Conservation (phyloP, 306 rosid genomes). For the Malus orientalis region DNA sequence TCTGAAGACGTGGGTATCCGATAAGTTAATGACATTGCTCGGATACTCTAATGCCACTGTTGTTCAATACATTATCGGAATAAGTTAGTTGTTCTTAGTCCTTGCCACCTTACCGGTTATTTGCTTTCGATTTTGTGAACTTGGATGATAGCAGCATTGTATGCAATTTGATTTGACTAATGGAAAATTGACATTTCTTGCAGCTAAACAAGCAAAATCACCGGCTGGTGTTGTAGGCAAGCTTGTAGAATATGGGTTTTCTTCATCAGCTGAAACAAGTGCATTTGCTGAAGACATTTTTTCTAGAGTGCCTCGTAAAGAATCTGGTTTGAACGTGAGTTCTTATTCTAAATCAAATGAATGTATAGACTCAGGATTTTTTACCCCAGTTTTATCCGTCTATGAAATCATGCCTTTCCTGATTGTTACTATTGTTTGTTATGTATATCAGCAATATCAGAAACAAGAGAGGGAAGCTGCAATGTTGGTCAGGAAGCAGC, state of each 20-base stretch:
- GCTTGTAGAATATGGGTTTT: slow-evolving; percentile 49
- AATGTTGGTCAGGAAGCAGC: slow-evolving; percentile 62
- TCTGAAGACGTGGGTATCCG: slow-evolving; percentile 78
- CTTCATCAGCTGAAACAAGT: slow-evolving; percentile 47
- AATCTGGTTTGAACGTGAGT: slow-evolving; percentile 55
- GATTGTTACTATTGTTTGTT: slow-evolving; percentile 7
- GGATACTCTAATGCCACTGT: slow-evolving; percentile 75
- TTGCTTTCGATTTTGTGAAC: neutral
- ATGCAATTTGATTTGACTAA: neutral
- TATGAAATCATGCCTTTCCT: neutral
- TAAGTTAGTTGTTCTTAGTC: slow-evolving; percentile 33
- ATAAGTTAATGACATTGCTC: slow-evolving; percentile 55
- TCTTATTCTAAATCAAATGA: neutral
- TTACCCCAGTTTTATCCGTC: neutral
- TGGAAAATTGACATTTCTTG: slow-evolving; percentile 5
- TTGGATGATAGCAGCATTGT: neutral
- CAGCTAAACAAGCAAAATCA: slow-evolving; percentile 76
- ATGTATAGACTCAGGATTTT: neutral
- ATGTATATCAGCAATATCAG: slow-evolving; percentile 56
- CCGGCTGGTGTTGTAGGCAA: slow-evolving; percentile 53
- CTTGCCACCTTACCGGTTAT: neutral
- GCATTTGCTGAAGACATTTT: slow-evolving; percentile 66
- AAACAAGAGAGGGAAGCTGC: slow-evolving; percentile 87
- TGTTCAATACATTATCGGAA: slow-evolving; percentile 69
- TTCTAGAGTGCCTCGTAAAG: slow-evolving; percentile 56